A percentile compares a stretch with the other conserved stretches of the same genome.
phyloP scores from a whole-genome alignment of 345 rosid genomes.

The Populus alba region DNA sequence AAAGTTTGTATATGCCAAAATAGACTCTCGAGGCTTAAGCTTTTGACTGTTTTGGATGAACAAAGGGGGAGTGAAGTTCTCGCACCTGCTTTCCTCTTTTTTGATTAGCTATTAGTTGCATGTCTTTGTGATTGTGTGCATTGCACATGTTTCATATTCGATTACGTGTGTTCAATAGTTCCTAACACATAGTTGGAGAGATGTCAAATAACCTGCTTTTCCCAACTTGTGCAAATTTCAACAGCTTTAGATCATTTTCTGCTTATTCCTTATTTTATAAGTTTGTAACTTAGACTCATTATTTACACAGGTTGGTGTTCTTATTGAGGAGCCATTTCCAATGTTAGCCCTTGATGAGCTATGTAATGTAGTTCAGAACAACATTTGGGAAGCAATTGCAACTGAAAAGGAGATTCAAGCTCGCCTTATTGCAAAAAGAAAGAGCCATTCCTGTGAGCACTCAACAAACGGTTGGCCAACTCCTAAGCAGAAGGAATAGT shows the following conservation, averaged over 20 bases:
- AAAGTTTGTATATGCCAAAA: too few relatives aligned
- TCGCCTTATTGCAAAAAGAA: constrained; percentile 44
- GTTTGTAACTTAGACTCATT: neutral
- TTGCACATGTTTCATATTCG: neutral
- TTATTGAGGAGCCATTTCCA: constrained; percentile 94
- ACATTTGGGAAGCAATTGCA: constrained; percentile 59
- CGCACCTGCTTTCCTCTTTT: too few relatives aligned
- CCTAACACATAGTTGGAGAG: neutral
- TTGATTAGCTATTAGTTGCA: too few relatives aligned
- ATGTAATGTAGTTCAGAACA: constrained; percentile 46
- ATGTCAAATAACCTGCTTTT: neutral
- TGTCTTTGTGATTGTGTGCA: too few relatives aligned
- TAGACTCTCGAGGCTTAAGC: too few relatives aligned
- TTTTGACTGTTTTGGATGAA: too few relatives aligned
- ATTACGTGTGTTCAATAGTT: neutral
- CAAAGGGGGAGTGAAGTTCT: too few relatives aligned
- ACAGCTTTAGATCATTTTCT: neutral
- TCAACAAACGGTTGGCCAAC: constrained; percentile 74
- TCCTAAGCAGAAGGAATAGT: constrained; percentile 13
- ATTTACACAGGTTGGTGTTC: constrained; percentile 78
- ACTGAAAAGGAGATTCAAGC: constrained; percentile 52
- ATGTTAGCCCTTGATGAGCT: constrained; percentile 87
- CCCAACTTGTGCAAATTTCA: neutral
- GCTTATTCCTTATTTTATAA: neutral
- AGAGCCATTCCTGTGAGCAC: constrained; percentile 37